Evolutionary conservation across 331 rosid genomes (phyloP).

Genomic region (Cydonia oblonga): DNA sequence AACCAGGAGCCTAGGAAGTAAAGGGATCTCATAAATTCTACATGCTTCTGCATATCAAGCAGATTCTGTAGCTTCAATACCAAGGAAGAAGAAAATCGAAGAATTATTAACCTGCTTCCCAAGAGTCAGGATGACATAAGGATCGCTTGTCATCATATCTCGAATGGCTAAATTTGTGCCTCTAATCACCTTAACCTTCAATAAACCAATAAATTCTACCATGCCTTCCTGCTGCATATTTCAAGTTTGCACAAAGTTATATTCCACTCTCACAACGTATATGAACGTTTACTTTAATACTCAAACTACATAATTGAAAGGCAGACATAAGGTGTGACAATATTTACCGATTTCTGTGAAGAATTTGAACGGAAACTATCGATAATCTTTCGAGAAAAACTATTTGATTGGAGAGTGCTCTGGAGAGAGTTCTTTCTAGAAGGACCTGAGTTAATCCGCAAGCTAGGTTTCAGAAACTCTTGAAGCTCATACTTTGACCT

Average conservation of each 20-base stretch:
- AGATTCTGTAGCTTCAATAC: not conserved
- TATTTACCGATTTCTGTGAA: constrained; percentile 49
- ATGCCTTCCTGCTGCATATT: constrained; percentile 68
- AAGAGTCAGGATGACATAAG: constrained; percentile 73
- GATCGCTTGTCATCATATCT: constrained; percentile 93
- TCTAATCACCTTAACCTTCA: constrained; percentile 79
- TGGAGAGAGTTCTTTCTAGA: constrained; percentile 38
- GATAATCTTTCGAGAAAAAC: constrained; percentile 32
- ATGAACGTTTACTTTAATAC: not conserved
- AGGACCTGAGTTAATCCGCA: constrained; percentile 58
- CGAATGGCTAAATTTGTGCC: constrained; percentile 85
- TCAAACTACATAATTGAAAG: constrained; percentile 12
- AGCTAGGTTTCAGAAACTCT: constrained; percentile 81
- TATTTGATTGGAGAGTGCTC: constrained; percentile 33
- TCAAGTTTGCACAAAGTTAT: constrained; percentile 14
- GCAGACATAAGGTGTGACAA: constrained; percentile 4
- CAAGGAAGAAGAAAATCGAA: not conserved
- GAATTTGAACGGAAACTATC: constrained; percentile 45
- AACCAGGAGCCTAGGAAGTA: not conserved
- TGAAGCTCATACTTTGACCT: constrained; percentile 90
- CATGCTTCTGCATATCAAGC: not conserved
- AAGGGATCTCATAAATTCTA: not conserved
- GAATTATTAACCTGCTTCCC: constrained; percentile 66
- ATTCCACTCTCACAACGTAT: constrained; percentile 2
- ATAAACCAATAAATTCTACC: constrained; percentile 85